These are phyloP conservation scores for Stylosanthes scabra DNA, from an alignment of 331 rosid species.

Conservation along the genomic window DNA sequence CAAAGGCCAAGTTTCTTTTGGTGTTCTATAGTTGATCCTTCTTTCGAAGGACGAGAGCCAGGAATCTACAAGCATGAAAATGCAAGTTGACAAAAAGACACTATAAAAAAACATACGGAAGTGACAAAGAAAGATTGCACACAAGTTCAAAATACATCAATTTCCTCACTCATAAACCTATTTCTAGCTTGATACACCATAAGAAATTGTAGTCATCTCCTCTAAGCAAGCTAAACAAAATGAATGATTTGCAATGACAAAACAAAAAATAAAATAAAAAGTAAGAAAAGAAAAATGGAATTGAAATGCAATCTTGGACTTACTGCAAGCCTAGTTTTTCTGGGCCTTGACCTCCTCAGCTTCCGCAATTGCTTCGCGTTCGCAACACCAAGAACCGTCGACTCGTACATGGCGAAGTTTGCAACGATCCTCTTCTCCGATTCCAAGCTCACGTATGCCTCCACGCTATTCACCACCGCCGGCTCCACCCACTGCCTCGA, in stretches of 20 bases:
- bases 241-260: too few species aligned
- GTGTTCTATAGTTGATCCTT: constrained; percentile 62
- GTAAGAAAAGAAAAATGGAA: not conserved
- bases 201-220: too few species aligned
- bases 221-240: too few species aligned
- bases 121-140: not conserved
- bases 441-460: constrained; percentile 77
- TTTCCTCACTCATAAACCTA: too few species aligned
- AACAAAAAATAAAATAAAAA: too few species aligned
- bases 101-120: not conserved
- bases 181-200: too few species aligned
- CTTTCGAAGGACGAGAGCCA: constrained; percentile 69
- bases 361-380: constrained; percentile 56
- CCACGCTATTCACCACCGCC: constrained; percentile 56
- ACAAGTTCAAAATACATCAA: not conserved
- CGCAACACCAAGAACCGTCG: constrained; percentile 78
- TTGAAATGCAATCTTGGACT: not conserved
- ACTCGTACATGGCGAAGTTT: constrained; percentile 72
- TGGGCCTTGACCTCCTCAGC: constrained; percentile 71
- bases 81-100: constrained; percentile 13
- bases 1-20: constrained; percentile 71
- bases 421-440: constrained; percentile 66
- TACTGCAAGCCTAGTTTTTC: constrained; percentile 68
- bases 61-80: constrained; percentile 60
- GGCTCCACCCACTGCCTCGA: constrained; percentile 66